These are phyloP conservation scores for Aspergillus asperescens DNA, from an alignment of 495 filamentous ascomycete genomes.

Conservation along the genomic window DNA sequence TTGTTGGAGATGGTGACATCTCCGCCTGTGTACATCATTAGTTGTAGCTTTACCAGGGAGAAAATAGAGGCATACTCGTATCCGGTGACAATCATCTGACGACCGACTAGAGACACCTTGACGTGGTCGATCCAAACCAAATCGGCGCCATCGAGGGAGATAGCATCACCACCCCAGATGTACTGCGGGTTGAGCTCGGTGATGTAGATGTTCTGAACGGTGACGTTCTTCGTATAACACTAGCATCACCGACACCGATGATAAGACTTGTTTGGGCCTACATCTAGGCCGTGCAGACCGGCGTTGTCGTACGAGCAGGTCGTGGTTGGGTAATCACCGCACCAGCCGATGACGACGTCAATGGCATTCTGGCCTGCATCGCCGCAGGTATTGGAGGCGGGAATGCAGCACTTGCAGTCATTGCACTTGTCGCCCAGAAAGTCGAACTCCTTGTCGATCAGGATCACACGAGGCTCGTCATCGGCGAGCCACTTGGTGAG, in stretches of 20 bases:
- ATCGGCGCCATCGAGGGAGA: slow-evolving; percentile 29
- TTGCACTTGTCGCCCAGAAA: slow-evolving; percentile 38
- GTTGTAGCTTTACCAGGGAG: not conserved
- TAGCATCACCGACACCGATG: slow-evolving; percentile 29
- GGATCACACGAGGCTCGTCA: slow-evolving; percentile 41
- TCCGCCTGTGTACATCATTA: slow-evolving; percentile 15
- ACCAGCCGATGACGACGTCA: slow-evolving; percentile 27
- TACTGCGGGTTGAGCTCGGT: slow-evolving; percentile 41
- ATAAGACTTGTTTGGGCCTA: slow-evolving; percentile 39
- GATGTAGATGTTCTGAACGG: slow-evolving; percentile 43
- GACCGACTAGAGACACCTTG: slow-evolving; percentile 28
- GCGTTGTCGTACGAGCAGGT: slow-evolving; percentile 37
- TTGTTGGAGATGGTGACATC: slow-evolving; percentile 36
- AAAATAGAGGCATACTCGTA: slow-evolving; percentile 19
- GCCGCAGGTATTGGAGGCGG: slow-evolving; percentile 23
- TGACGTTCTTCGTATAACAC: slow-evolving; percentile 41
- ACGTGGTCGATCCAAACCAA: slow-evolving; percentile 40
- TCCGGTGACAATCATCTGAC: slow-evolving; percentile 29
- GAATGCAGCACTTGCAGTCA: slow-evolving; percentile 32
- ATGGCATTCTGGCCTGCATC: slow-evolving; percentile 28
- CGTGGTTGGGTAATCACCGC: slow-evolving; percentile 22
- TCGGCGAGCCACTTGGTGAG: slow-evolving; percentile 32
- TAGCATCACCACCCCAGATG: slow-evolving; percentile 40
- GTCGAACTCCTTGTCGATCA: slow-evolving; percentile 45
- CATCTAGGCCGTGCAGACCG: slow-evolving; percentile 28